Base-by-base conservation (phyloP, 345 rosid species). In the Euphorbia peplus region DNA sequence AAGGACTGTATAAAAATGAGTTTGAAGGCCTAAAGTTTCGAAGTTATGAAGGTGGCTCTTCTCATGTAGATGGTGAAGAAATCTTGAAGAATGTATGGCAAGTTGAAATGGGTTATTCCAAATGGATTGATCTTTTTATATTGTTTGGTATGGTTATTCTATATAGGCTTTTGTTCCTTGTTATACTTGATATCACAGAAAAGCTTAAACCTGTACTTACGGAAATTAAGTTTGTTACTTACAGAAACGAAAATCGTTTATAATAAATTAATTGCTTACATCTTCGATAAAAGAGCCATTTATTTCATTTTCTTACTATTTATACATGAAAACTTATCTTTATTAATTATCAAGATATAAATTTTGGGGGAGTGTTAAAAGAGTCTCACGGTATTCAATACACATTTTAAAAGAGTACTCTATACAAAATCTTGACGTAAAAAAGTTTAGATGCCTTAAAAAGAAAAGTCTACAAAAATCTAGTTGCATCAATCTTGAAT, bases 51-150 rank as follows among this genome's bases (percentile, higher is more conserved):
- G 67, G 69, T 2, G 78, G 78, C 3, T 53, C 69, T 25, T n/a
- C 67, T 1, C 16, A 5, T 24, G 46, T 77, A 5, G 35, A 44
- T 0, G 79, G 81, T 16, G 75, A 80, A 18, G 76, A 80, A 50
- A 74, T 80, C 24, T 51, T 80, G 70, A 60, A 47, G 35, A 35
- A 59, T 5, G 47, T 30, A 3, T 86, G 86, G 86, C 75, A 82
- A 29, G 54, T 84, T n/a, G 80, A 86, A 68, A 77, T 71, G 86
- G 76, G 72, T 8, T 83, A 78, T 57, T 82, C 90, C 0, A 86
- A 84, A 60, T 86, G 90, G 90, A 75, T 78, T 41, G 82, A 86
- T 70, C 76, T 84, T 15, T 72, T 26, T 11, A 67, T 86, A 22
- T 71, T 86, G 71, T 62, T 84, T 1, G 83, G 78, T 30, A 86